A percentile compares a stretch with the other conserved stretches of the same genome.
These are phyloP conservation scores for Dichotomopilus funicola DNA, from an alignment of 2,329 filamentous ascomycete genomes.

Conservation along the genomic window DNA sequence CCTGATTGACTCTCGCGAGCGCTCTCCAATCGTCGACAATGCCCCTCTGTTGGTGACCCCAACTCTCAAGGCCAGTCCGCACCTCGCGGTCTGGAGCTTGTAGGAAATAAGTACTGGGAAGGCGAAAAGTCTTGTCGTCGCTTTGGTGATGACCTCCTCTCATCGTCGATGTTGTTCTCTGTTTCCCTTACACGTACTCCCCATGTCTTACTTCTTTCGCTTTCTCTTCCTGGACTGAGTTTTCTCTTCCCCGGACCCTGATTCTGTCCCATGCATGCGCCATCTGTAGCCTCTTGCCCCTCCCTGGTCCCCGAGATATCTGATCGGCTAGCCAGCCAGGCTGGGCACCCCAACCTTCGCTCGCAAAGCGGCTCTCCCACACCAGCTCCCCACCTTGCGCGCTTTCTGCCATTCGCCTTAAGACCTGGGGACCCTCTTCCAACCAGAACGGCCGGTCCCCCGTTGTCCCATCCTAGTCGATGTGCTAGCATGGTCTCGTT, in stretches of 20 bases:
- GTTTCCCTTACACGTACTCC: not conserved
- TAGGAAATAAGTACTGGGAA: no score
- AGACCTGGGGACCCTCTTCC: slow-evolving; percentile 11
- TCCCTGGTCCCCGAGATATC: slow-evolving; percentile 14
- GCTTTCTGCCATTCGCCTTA: slow-evolving; percentile 12
- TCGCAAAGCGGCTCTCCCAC: slow-evolving; percentile 9
- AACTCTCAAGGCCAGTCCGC: no score
- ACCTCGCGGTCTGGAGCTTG: no score
- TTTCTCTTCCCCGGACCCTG: not conserved
- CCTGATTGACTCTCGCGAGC: not conserved
- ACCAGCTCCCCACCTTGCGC: slow-evolving; percentile 6
- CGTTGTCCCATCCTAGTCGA: slow-evolving; percentile 9
- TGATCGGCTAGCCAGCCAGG: slow-evolving; percentile 24
- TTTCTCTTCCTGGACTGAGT: not conserved
- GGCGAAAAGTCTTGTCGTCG: no score
- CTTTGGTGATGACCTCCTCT: no score
- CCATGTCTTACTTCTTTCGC: slow-evolving; percentile 2
- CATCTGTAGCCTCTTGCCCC: slow-evolving; percentile 13
- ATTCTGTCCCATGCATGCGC: slow-evolving; percentile 10
- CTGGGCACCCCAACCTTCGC: slow-evolving; percentile 5
- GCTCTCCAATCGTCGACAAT: not conserved
- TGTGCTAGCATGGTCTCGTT: slow-evolving; percentile 36
- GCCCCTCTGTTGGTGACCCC: no score
- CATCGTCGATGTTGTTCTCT: not conserved
- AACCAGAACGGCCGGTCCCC: slow-evolving; percentile 9